Base-by-base conservation (phyloP, 768 basidiomycete genomes). In the Lactarius sp. region DNA sequence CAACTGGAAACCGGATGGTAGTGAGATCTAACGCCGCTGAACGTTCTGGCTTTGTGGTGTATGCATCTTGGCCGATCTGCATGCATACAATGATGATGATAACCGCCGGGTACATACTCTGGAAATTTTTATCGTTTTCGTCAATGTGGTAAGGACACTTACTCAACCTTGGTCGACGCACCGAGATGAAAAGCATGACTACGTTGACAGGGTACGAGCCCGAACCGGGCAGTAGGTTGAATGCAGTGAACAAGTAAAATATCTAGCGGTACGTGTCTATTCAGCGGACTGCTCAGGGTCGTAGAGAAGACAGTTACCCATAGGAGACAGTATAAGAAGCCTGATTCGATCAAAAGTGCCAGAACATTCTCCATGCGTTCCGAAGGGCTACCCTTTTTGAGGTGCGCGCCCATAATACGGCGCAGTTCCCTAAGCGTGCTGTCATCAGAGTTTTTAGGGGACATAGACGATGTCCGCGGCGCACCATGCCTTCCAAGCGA, bases 401-500 rank as follows among this genome's bases (percentile, higher is more conserved):
- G 20, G n/a, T 60, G 58, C n/a, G 41, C 34, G 10, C 59, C 27
- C 46, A 65, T 54, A 6, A 22, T 16, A 8, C 6, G 53, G 49
- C 64, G 64, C 39, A 46, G 60, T 22, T 56, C 52, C 64, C 64
- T 60, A 42, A 14, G 6, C 14, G 33, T 2, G 10, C 8, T 1
- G 34, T 58, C 27, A 53, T 51, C 36, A 49, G 27, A 3, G 1
- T 36, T 7, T 44, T 56, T 13, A 27, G 39, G 0, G 0, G 27
- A 47, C 7, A 39, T 6, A 46, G 20, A 47, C 8, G 13, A 22
- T n/a, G 16, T 20, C 3, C 5, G 3, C 10, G 18, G 8, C 64
- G 34, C 34, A 65, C 64, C 64, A 65, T 22, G 64, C 64, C 42
- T 65, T 65, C 64, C 64, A 65, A 20, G 59, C 64, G 49, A 65